A percentile compares a stretch with the other conserved stretches of the same genome.
These are phyloP conservation scores for Kluyveromyces lactis DNA, from an alignment of 805 yeast species.

Conservation along the genomic window DNA sequence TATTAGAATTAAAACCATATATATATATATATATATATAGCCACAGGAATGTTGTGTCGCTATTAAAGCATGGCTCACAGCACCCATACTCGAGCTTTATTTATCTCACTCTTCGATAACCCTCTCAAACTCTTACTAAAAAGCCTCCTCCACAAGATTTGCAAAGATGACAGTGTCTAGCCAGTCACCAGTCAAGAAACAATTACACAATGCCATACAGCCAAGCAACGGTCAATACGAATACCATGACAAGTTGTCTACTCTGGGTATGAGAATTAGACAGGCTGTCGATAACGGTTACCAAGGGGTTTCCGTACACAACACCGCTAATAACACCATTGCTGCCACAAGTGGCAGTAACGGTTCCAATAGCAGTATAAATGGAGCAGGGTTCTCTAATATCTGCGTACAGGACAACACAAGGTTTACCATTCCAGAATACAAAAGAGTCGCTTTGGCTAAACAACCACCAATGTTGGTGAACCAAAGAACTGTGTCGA, in stretches of 20 bases:
- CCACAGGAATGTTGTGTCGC: too few species aligned
- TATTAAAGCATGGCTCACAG: too few species aligned
- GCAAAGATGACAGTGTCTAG: background rate
- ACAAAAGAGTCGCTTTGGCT: conserved; percentile 30
- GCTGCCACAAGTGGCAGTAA: background rate
- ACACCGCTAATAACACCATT: background rate
- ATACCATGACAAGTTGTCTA: conserved; percentile 36
- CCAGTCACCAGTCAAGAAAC: conserved; percentile 31
- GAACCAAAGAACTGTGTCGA: conserved; percentile 26
- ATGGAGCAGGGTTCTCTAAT: conserved; percentile 11
- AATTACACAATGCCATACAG: conserved; percentile 22
- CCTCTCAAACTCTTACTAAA: too few species aligned
- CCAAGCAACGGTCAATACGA: conserved; percentile 15
- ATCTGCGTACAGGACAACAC: conserved; percentile 19
- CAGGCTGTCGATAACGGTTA: conserved; percentile 61
- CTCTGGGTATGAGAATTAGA: conserved; percentile 65
- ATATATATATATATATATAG: too few species aligned
- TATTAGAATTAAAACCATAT: too few species aligned
- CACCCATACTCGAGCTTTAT: too few species aligned
- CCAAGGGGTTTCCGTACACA: conserved; percentile 9
- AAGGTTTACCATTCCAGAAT: conserved; percentile 19
- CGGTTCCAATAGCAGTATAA: conserved; percentile 10
- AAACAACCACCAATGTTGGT: conserved; percentile 30
- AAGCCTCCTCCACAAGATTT: too few species aligned
- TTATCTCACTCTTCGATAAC: too few species aligned